A percentile compares a stretch with the other conserved stretches of the same genome.
These are phyloP conservation scores for Hymenoscyphus albidus DNA, from an alignment of 2,329 filamentous ascomycete genomes.

Conservation along the genomic window DNA sequence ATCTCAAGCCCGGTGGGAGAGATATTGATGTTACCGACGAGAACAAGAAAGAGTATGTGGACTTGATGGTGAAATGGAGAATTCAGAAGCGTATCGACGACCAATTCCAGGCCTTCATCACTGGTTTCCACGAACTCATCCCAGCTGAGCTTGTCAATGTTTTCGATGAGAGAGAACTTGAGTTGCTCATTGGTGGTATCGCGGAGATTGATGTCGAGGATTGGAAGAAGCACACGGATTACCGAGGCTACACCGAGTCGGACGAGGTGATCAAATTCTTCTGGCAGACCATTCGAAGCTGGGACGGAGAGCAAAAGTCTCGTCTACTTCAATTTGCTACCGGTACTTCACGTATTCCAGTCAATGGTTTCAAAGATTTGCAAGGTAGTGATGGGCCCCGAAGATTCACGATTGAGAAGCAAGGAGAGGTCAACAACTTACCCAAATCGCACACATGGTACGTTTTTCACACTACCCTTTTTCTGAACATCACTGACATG, in stretches of 20 bases:
- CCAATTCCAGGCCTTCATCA: slow-evolving; percentile 97
- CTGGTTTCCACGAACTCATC: slow-evolving; percentile 96
- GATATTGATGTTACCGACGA: slow-evolving; percentile 97
- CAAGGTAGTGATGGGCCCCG: slow-evolving; percentile 94
- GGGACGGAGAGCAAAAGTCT: slow-evolving; percentile 98
- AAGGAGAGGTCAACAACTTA: slow-evolving; percentile 82
- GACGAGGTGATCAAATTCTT: slow-evolving; percentile 98
- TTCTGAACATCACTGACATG: slow-evolving; percentile 21
- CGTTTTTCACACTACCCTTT: slow-evolving; percentile 36
- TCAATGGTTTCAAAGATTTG: slow-evolving; percentile 98
- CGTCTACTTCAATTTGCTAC: slow-evolving; percentile 95
- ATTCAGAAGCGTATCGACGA: slow-evolving; percentile 98
- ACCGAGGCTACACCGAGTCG: slow-evolving; percentile 95
- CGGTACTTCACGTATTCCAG: slow-evolving; percentile 93
- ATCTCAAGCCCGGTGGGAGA: slow-evolving; percentile 83
- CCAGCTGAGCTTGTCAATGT: slow-evolving; percentile 96
- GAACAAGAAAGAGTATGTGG: slow-evolving; percentile 98
- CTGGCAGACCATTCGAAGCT: slow-evolving; percentile 94
- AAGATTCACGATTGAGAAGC: slow-evolving; percentile 97
- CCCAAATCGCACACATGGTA: slow-evolving; percentile 99
- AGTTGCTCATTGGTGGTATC: slow-evolving; percentile 95
- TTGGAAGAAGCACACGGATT: slow-evolving; percentile 99
- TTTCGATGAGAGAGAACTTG: slow-evolving; percentile 95
- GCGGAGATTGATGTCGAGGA: slow-evolving; percentile 99
- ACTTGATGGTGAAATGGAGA: slow-evolving; percentile 98